Percentiles rank a stretch among this genome's conserved stretches.
phyloP scores from a whole-genome alignment of 31 red algal genomes.

The Odonthalia washingtoniensis region DNA sequence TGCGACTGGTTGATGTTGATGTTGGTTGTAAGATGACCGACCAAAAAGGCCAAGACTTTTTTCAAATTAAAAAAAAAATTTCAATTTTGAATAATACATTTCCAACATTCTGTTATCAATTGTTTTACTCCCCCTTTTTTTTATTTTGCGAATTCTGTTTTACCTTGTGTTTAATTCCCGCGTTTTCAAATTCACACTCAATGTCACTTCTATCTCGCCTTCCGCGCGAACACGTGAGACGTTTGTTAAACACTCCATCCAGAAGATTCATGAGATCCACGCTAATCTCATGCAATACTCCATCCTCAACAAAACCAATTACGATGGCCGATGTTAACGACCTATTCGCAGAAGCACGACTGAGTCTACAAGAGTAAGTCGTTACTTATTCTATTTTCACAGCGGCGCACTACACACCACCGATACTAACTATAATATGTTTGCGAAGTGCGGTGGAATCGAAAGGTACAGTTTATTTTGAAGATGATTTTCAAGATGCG shows the following conservation, averaged over 20 bases:
- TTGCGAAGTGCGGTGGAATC: constrained; percentile 58
- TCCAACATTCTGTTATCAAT: too few relatives aligned
- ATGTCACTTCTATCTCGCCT: neutral
- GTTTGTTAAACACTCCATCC: neutral
- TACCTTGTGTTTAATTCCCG: too few relatives aligned
- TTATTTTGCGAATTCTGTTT: too few relatives aligned
- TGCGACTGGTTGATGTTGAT: too few relatives aligned
- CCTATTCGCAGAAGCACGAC: constrained; percentile 66
- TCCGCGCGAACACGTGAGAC: neutral
- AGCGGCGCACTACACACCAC: neutral
- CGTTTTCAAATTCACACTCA: too few relatives aligned
- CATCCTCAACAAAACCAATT: neutral
- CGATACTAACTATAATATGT: neutral
- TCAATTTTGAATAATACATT: too few relatives aligned
- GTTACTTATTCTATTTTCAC: too few relatives aligned
- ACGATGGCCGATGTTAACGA: constrained; percentile 69
- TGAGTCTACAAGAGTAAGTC: constrained; percentile 74
- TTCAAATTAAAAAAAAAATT: too few relatives aligned
- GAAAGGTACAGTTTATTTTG: constrained; percentile 71
- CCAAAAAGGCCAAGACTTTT: too few relatives aligned
- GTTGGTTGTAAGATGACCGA: too few relatives aligned
- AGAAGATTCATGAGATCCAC: too few relatives aligned
- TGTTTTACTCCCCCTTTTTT: too few relatives aligned
- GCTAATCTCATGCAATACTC: neutral
- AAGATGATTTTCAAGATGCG: constrained; percentile 72